Base-by-base conservation (phyloP, 2,329 filamentous ascomycete species). In the Penicillium thymicola region DNA sequence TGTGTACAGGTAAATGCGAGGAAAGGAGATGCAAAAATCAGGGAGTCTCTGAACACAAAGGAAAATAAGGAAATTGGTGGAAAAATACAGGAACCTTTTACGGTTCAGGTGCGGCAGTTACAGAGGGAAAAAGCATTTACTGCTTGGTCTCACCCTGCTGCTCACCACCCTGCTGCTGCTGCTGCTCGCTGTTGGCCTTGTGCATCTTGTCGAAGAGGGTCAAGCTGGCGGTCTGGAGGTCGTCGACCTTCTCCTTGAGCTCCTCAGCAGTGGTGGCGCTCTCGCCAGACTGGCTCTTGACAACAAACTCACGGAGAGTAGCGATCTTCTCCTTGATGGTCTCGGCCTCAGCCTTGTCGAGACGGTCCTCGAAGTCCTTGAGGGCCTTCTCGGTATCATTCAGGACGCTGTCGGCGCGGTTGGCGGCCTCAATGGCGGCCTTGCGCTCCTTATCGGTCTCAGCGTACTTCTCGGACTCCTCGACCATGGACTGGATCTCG, bases 161-260 rank as follows among this genome's bases (percentile, higher is more conserved):
- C 66, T 70, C 72, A 59, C 64, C 83, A 70, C 69, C 78, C 76
- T 78, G 79, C 73, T 78, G 68, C 73, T 78, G 78, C 71, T 81
- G 76, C 67, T 81, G 82, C 81, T 92, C 89, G 67, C 79, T 76
- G 69, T 90, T 88, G 67, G 93, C 91, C 85, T 96, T 95, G 89
- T 99, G 93, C 90, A 99, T 96, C 89, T 97, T 97, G 83, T 97
- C 94, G 78, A 99, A 97, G 72, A 97, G 87, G 81, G 90, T 96
- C 80, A 99, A 83, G 79, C 89, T 93, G 67, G 93, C 90, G 76
- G 89, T 90, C 82, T 97, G 94, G 74, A 99, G 89, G 79, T 97
- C 93, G 67, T 97, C 94, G 70, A 90, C 95, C 90, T 97, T 97
- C 82, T 90, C 86, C 89, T 97, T 97, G 79, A 99, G 88, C 79